Evolutionary conservation across 2,329 filamentous ascomycete species (phyloP).

Genomic region (Purpureocillium lavendulum): DNA sequence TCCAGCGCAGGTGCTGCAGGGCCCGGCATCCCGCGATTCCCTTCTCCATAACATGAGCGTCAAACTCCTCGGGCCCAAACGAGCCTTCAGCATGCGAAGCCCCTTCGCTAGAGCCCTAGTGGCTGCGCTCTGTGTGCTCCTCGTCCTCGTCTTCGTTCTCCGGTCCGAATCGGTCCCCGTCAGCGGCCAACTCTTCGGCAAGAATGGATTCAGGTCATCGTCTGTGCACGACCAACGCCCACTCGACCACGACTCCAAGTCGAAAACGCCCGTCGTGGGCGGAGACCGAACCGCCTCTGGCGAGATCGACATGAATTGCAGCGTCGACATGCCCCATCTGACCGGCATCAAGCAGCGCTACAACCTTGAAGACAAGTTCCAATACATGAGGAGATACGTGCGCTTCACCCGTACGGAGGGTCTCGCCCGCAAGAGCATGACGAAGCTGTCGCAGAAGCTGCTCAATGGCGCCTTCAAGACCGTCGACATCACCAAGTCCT

Average conservation of each 20-base stretch:
- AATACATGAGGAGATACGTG: constrained; percentile 49
- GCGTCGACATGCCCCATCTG: constrained; percentile 38
- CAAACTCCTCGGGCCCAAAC: constrained; percentile 26
- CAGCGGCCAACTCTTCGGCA: constrained; percentile 28
- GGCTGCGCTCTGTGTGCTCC: constrained; percentile 32
- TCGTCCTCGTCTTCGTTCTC: constrained; percentile 32
- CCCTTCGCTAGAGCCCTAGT: constrained; percentile 36
- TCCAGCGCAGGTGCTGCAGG: neutral
- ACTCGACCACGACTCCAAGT: constrained; percentile 16
- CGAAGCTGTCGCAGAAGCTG: constrained; percentile 38
- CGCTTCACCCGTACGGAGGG: constrained; percentile 38
- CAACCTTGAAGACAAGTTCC: constrained; percentile 38
- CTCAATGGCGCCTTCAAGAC: constrained; percentile 39
- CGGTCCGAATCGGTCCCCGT: constrained; percentile 32
- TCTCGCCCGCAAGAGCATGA: constrained; percentile 41
- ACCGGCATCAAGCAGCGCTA: constrained; percentile 36
- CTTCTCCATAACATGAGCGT: constrained; percentile 15
- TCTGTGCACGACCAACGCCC: constrained; percentile 18
- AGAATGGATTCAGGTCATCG: constrained; percentile 17
- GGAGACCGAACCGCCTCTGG: constrained; percentile 8
- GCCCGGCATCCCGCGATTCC: neutral
- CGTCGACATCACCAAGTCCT: constrained; percentile 36
- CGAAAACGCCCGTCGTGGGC: constrained; percentile 7
- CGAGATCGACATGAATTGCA: constrained; percentile 37
- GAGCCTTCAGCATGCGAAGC: constrained; percentile 40